A percentile compares a stretch with the other conserved stretches of the same genome.
Evolutionary conservation across 441 rosid genomes (phyloP).

Genomic region (Cnidoscolus chayamansa): DNA sequence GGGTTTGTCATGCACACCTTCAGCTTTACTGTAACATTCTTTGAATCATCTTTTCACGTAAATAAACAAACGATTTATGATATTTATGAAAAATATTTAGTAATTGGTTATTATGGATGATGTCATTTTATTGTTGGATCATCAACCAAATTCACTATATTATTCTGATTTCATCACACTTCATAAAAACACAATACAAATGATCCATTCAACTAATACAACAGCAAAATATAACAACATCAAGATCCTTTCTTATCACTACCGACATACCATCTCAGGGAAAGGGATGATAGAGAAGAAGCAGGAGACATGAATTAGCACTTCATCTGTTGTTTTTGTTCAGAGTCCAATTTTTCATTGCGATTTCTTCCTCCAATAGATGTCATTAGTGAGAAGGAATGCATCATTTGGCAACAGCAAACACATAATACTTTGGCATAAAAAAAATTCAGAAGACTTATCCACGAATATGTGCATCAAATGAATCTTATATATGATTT

Average conservation of each 20-base stretch:
- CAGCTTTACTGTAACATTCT: too few species aligned
- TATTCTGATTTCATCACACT: not conserved
- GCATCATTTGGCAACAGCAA: slow-evolving; percentile 1
- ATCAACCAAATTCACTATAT: too few species aligned
- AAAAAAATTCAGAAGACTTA: not conserved
- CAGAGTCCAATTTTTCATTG: too few species aligned
- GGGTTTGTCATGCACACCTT: too few species aligned
- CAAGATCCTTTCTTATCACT: not conserved
- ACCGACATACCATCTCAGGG: not conserved
- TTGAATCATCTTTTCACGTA: too few species aligned
- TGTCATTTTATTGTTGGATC: too few species aligned
- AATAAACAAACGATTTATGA: too few species aligned
- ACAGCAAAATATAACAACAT: not conserved
- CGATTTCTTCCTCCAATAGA: not conserved
- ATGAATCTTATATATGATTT: not conserved
- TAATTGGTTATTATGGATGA: too few species aligned
- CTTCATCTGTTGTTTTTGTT: not conserved
- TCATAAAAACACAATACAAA: not conserved
- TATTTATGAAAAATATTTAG: too few species aligned
- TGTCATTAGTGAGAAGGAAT: not conserved
- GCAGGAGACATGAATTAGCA: not conserved
- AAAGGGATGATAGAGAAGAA: not conserved
- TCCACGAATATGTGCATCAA: not conserved
- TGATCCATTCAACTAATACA: not conserved
- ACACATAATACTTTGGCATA: not conserved